Base-by-base conservation (phyloP, 129 eudicot species). In the Solidago caesia region DNA sequence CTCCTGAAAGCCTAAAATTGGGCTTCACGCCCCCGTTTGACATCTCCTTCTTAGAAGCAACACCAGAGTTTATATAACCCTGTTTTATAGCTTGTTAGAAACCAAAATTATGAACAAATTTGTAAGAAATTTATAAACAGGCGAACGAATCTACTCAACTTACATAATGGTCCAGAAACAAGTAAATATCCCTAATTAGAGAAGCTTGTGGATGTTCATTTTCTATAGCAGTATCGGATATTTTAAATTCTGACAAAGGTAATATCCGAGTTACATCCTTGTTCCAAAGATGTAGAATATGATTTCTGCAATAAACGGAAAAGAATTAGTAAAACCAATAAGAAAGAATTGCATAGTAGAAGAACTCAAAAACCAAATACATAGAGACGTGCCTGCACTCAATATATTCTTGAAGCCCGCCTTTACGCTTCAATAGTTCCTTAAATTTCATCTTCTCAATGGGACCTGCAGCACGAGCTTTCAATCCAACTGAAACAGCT, bases 11-110 rank as follows among this genome's bases (percentile, higher is more conserved):
- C 72, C 78, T 83, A 44, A 82, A 73, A 80, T 84, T 87, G 70
- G 81, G 87, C 80, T 77, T 72, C 55, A 68, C 62, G 74, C 79
- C 75, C 61, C 78, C 51, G 8, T 86, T 89, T 4, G 82, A 80
- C 14, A 75, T 81, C 56, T 82, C 87, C 77, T 88, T 92, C 53
- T 67, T 80, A 58, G 96, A 84, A 79, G 97, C 96, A 80, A 95
- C 89, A 77, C 99, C 99, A 84, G 79, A 70, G 79, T 95, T 95
- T 70, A 95, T 95, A 64, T 85, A 95, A 76, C 96, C 97, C 99
- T 95, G 97, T 82, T 6, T 42, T 46, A 74, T 44, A 71, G 56
- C 45, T 56, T 59, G 67, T 51, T 75, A 86, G 72, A 53, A 61
- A 61, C 41, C 8, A 60, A 65, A 64, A 64, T 14, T 16, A 8